Base-by-base conservation (phyloP, 208 protist species). In the Leishmania gerbilli region DNA sequence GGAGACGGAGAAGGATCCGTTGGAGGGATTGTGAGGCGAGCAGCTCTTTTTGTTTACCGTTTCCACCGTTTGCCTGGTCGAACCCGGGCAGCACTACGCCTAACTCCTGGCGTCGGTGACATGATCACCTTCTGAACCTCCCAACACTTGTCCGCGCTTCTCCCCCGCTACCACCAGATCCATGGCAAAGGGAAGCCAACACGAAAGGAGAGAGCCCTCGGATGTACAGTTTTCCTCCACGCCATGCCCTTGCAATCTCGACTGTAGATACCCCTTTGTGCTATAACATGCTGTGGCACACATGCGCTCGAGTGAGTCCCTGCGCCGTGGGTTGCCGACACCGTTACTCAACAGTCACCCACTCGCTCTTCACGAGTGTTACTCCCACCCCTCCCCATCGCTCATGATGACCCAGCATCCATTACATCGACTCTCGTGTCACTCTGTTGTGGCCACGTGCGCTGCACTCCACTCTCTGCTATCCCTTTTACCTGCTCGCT, bases 1-100 rank as follows among this genome's bases (percentile, higher is more conserved):
- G 31, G 84, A 84, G 45, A 78, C 74, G 1, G 81, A 84, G 7
- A 79, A 91, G 49, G 92, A 93, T 71, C 87, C 81, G 0, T 76
- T 93, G 13, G 79, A 55, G 9, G 90, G 90, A 0, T 68, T 93
- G 8, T 93, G 53, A 86, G 75, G 2, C 27, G 37, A 15, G 15
- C 27, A 34, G 42, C 51, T 24, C 34, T n/a, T 42, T 78, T 37
- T 58, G 13, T 31, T 76, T 40, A 42, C n/a, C 49, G 31, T 45
- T 40, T 75, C 47, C 21, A 76, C 31, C 64, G 17, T 13, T 62
- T 58, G 31, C 31, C 68, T 31, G 45, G 45, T 55, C 1, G 19
- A 19, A 31, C n/a, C 9, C 15, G 11, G 24, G 9, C 8, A 27
- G 9, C 68, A 31, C 21, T 11, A 45, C 24, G 21, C 21, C 40